phyloP scores from a whole-genome alignment of 2,329 filamentous ascomycete species.

The Claviceps sp. region DNA sequence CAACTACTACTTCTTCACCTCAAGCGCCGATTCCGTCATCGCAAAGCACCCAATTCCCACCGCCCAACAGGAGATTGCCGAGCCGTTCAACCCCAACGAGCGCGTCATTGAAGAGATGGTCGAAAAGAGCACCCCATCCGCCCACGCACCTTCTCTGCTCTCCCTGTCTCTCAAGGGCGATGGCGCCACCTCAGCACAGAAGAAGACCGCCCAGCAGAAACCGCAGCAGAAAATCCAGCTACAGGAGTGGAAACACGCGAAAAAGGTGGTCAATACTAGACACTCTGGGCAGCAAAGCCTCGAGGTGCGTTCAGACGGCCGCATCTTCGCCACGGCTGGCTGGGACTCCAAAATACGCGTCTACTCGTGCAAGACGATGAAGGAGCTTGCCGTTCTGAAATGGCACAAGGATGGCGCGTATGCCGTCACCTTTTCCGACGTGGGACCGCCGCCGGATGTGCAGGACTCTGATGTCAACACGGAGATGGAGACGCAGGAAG shows the following conservation, averaged over 20 bases:
- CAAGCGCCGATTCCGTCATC: slow-evolving; percentile 67
- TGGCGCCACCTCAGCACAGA: not conserved
- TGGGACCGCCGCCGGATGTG: slow-evolving; percentile 12
- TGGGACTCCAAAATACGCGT: slow-evolving; percentile 79
- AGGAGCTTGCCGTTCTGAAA: slow-evolving; percentile 80
- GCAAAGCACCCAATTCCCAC: slow-evolving; percentile 57
- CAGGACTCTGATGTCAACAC: not conserved
- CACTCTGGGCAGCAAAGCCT: slow-evolving; percentile 85
- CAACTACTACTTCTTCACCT: slow-evolving; percentile 56
- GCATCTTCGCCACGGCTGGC: slow-evolving; percentile 77
- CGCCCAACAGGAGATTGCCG: slow-evolving; percentile 12
- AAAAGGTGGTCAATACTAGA: slow-evolving; percentile 60
- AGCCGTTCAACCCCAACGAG: slow-evolving; percentile 4
- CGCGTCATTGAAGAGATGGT: not conserved
- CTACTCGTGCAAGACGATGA: slow-evolving; percentile 68
- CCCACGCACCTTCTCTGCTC: slow-evolving; percentile 10
- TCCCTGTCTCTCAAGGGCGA: slow-evolving; percentile 11
- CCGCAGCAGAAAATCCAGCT: slow-evolving; percentile 7
- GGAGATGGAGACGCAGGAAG: not conserved
- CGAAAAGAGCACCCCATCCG: slow-evolving; percentile 7
- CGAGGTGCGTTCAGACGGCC: slow-evolving; percentile 62
- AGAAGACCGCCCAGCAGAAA: not conserved
- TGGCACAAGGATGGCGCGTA: slow-evolving; percentile 90
- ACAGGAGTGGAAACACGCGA: slow-evolving; percentile 29
- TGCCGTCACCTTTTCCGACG: slow-evolving; percentile 55